Evolutionary conservation across 129 eudicot genomes (phyloP).

Genomic region (Centrapalus pauciflorus): DNA sequence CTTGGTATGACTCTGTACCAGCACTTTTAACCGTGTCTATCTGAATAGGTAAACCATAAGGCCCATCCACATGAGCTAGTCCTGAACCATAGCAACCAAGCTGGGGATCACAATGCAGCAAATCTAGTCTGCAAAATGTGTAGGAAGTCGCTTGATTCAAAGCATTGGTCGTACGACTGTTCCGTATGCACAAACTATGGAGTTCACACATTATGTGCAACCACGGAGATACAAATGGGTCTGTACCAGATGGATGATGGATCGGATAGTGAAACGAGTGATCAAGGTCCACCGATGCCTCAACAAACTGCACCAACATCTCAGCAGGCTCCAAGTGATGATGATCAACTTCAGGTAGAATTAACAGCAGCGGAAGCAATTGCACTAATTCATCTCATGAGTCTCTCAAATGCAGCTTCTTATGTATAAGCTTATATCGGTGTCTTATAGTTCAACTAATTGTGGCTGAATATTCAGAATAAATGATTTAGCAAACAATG

Average conservation of each 20-base stretch:
- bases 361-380: conserved; percentile 31
- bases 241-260: conserved; percentile 42
- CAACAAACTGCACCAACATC: conserved; percentile 12
- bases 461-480: background rate
- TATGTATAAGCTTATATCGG: conserved; percentile 10
- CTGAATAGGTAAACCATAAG: conserved; percentile 35
- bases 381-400: conserved; percentile 32
- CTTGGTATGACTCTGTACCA: too few relatives aligned
- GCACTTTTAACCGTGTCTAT: background rate
- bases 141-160: conserved; percentile 28
- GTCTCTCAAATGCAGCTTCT: conserved; percentile 23
- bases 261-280: background rate
- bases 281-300: conserved; percentile 1
- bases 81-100: conserved; percentile 17
- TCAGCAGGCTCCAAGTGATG: conserved; percentile 15
- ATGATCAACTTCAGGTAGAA: conserved; percentile 29
- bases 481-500: too few relatives aligned
- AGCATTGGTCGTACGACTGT: conserved; percentile 50
- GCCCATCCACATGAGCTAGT: conserved; percentile 48
- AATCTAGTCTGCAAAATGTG: conserved; percentile 43
- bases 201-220: conserved; percentile 55
- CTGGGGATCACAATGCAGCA: background rate
- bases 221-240: conserved; percentile 53
- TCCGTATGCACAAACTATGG: conserved; percentile 35
- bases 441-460: background rate